Percentiles rank a stretch among this genome's conserved stretches.
These are phyloP conservation scores for Pichia insulana DNA, from an alignment of 805 yeast species.

Conservation along the genomic window DNA sequence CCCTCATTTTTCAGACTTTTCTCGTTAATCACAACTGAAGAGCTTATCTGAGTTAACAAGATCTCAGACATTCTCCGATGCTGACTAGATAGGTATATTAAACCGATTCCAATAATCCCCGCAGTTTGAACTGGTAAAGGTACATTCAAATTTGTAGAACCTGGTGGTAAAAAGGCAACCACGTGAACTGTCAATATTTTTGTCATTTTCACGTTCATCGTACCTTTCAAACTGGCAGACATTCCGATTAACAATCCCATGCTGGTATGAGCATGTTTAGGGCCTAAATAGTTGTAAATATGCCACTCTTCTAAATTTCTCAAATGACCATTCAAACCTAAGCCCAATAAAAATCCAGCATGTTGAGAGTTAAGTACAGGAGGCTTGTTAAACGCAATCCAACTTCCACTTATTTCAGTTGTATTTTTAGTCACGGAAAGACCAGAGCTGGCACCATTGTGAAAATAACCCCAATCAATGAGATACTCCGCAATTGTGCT, in stretches of 20 bases:
- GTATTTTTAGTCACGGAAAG: constrained; percentile 58
- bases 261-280: constrained; percentile 76
- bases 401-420: constrained; percentile 70
- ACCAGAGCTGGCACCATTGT: constrained; percentile 86
- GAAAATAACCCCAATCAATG: constrained; percentile 80
- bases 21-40: constrained; percentile 46
- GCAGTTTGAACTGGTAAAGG: constrained; percentile 80
- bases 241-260: constrained; percentile 84
- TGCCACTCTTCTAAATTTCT: constrained; percentile 89
- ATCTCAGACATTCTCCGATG: constrained; percentile 84
- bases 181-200: constrained; percentile 91
- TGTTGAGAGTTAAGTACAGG: constrained; percentile 64
- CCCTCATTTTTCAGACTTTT: constrained; percentile 60
- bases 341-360: constrained; percentile 89
- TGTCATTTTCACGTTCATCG: constrained; percentile 79
- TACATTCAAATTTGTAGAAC: constrained; percentile 85
- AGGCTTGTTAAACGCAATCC: constrained; percentile 87
- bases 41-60: constrained; percentile 58
- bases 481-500: constrained; percentile 41
- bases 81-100: constrained; percentile 67
- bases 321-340: constrained; percentile 88
- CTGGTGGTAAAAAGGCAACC: constrained; percentile 81
- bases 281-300: constrained; percentile 84
- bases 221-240: constrained; percentile 79
- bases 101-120: constrained; percentile 83